Evolutionary conservation across 257 asterid genomes (phyloP).

Genomic region (Scutellaria barbata): DNA sequence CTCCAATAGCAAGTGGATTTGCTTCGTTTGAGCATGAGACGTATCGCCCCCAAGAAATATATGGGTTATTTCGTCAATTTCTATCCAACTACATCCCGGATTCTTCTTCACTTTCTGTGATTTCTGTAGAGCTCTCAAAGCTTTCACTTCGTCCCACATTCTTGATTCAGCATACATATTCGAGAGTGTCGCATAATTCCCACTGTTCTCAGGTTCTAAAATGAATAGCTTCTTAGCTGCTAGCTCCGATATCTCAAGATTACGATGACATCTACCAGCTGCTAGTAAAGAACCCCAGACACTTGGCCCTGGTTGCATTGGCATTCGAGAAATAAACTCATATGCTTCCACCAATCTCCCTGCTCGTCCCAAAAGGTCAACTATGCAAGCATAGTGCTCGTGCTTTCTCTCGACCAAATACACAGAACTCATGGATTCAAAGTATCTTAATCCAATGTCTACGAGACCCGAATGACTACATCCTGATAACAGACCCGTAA

Average conservation of each 20-base stretch:
- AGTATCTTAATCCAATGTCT: slow-evolving; percentile 70
- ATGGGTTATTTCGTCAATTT: slow-evolving; percentile 63
- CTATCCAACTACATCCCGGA: slow-evolving; percentile 89
- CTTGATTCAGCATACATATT: slow-evolving; percentile 88
- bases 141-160: slow-evolving; percentile 80
- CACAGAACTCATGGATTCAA: slow-evolving; percentile 54
- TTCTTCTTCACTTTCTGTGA: slow-evolving; percentile 63
- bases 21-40: slow-evolving; percentile 51
- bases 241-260: slow-evolving; percentile 79
- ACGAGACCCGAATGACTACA: slow-evolving; percentile 88
- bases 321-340: slow-evolving; percentile 58
- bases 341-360: slow-evolving; percentile 80
- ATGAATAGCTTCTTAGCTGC: slow-evolving; percentile 68
- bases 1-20: slow-evolving; percentile 55
- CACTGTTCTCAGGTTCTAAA: slow-evolving; percentile 75
- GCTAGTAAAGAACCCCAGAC: slow-evolving; percentile 89
- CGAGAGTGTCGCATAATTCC: slow-evolving; percentile 70
- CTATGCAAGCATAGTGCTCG: slow-evolving; percentile 79
- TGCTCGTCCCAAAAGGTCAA: slow-evolving; percentile 81
- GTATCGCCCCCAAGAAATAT: slow-evolving; percentile 68
- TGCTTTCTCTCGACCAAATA: slow-evolving; percentile 57
- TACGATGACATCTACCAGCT: slow-evolving; percentile 62
- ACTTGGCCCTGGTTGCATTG: slow-evolving; percentile 76
- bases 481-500: slow-evolving; percentile 77
- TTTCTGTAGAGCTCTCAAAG: slow-evolving; percentile 54